Base-by-base conservation (phyloP, 257 asterid species). In the Capsicum rhomboideum region DNA sequence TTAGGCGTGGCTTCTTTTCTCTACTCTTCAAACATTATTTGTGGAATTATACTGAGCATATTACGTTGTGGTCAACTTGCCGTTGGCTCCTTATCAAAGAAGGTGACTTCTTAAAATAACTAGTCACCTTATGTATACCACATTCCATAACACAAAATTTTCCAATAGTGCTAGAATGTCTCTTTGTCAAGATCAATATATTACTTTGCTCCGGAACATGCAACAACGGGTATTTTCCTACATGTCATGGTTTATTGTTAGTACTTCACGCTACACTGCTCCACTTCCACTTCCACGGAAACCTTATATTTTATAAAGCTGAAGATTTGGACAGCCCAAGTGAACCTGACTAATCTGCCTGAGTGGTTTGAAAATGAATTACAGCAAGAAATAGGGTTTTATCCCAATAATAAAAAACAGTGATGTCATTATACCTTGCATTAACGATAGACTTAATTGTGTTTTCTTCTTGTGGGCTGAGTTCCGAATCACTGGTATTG, bases 361-460 rank as follows among this genome's bases (percentile, higher is more conserved):
- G 40, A 44, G 58, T 44, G 2, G 37, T 72, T 72, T 72, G 80
- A 7, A 44, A 44, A 72, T 13, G 42, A 46, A 46, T 21, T 46
- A 50, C 37, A 46, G 14, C 53, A 23, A 63, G 71, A 63, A 20
- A 26, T 63, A 26, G 20, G 68, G 17, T 23, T 61, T 40, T 6
- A 26, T 63, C 9, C 31, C 71, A 26, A 46, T 16, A 74, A 26
- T 7, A n/a, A 74, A 23, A 3, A 44, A 21, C 58, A 74, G 10
- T 42, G 21, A 29, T 37, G 50, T 17, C 37, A 58, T 55, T 72
- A 59, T 88, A 93, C 98, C 98, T 93, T 7, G 98, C 97, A 86
- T 90, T 90, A 56, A 90, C 97, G 16, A 94, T 89, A 77, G 97
- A 91, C 28, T 84, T 90, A 82, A 93, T 93, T 67, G 98, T 94